Evolutionary conservation across 192 early-diverging fungal genomes (phyloP), one percentile per base, ranked within the genome.

Genomic region (Fimicolochytrium jonesii): DNA sequence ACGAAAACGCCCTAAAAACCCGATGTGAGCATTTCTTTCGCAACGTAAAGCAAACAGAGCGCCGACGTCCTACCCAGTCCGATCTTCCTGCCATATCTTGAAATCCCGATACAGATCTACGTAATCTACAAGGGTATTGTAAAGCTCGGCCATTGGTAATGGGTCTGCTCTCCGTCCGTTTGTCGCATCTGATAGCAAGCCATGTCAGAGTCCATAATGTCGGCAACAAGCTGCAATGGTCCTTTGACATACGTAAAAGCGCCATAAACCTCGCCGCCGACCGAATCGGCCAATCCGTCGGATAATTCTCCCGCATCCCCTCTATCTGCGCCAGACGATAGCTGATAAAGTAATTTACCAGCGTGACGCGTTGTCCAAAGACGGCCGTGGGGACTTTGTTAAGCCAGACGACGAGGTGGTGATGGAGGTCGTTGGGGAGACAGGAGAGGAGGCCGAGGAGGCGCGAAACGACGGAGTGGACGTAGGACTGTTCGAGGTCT

Each of bases 201-300:
- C n/a, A n/a, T n/a, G n/a, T n/a, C n/a, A n/a, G n/a, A n/a, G n/a
- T n/a, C n/a, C n/a, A n/a, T n/a, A n/a, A 39, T 39, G 17, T 39
- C 37, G 37, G 9, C 9, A 39, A 17, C 37, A 17, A 17, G 37
- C 17, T 9, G 37, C 37, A 17, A 39, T 39, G 17, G 17, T 11
- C 37, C 37, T 39, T 39, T 39, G 10, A 9, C 15, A 66, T 80
- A 87, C 87, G 88, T 30, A 95, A 73, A 10, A 97, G 75, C 10
- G 90, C 87, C 94, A 97, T 95, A 26, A 93, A 84, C 22, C 89
- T 77, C 31, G 94, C 86, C 0, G 92, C 94, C 18, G 90, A 83
- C 42, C 78, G 77, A 34, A 94, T 82, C 39, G 86, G 81, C 86
- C 92, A 93, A 69, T 97, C 94, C 13, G 82, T 79, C 68, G 89